Percentiles rank a stretch among this genome's conserved stretches.
Evolutionary conservation across 306 rosid genomes (phyloP).

Genomic region (Canavalia gladiata): DNA sequence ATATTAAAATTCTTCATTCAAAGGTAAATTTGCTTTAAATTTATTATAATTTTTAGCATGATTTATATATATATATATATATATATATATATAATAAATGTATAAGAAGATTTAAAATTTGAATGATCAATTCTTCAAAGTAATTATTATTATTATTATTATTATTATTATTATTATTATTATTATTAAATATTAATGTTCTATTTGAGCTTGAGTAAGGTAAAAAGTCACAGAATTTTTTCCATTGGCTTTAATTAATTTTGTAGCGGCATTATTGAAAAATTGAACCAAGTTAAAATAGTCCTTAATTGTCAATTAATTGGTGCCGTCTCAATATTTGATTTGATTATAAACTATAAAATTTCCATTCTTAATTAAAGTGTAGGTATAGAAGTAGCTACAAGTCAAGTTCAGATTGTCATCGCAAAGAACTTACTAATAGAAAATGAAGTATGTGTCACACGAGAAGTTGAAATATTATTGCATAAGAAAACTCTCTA

Average conservation of each 20-base stretch:
- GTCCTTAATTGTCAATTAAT: too few species aligned
- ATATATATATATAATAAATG: too few species aligned
- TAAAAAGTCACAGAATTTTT: too few species aligned
- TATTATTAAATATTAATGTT: too few species aligned
- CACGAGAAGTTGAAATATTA: background rate
- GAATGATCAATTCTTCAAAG: background rate
- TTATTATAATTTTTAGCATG: background rate
- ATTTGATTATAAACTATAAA: conserved; percentile 4
- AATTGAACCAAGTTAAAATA: too few species aligned
- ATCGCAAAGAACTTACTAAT: background rate
- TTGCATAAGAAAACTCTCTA: background rate
- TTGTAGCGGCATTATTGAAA: too few species aligned
- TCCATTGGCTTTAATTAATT: too few species aligned
- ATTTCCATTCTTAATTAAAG: background rate
- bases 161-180: too few species aligned
- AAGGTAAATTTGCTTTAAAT: background rate
- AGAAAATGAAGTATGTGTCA: background rate
- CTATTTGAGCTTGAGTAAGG: too few species aligned
- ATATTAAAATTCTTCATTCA: too few species aligned
- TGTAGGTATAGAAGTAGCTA: background rate
- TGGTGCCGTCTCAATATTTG: background rate
- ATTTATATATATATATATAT: background rate
- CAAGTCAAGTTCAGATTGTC: background rate
- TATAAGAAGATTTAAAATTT: background rate
- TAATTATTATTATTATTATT: too few species aligned